Evolutionary conservation across 176 grass and related monocot species (phyloP).

Genomic region (Avena insularis): DNA sequence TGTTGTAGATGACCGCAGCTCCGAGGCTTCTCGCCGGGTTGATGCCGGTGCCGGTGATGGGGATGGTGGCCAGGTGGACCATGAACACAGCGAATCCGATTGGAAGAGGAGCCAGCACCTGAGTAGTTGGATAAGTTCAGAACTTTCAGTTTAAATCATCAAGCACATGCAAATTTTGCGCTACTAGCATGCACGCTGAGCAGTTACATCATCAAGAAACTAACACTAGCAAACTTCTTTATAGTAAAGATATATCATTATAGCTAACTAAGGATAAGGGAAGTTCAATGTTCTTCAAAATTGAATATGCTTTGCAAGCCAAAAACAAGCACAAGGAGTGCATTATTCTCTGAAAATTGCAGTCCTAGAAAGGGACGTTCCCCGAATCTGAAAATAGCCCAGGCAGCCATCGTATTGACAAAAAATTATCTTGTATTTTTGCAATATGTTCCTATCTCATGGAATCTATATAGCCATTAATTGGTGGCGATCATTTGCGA

Average conservation of each 20-base stretch:
- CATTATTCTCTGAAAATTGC: not conserved
- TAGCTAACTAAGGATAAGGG: conserved; percentile 28
- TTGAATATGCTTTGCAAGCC: not conserved
- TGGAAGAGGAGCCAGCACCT: conserved; percentile 93
- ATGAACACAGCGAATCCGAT: conserved; percentile 93
- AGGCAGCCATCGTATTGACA: not conserved
- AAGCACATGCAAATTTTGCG: not conserved
- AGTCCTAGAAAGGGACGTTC: conserved; percentile 32
- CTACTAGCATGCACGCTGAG: not conserved
- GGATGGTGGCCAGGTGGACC: conserved; percentile 91
- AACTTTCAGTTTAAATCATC: conserved; percentile 14
- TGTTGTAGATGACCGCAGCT: conserved; percentile 80
- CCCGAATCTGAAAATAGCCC: conserved; percentile 25
- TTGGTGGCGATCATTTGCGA: conserved; percentile 21
- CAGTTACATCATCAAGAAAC: not conserved
- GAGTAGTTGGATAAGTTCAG: conserved; percentile 18
- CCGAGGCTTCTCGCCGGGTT: conserved; percentile 89
- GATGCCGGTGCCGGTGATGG: conserved; percentile 91
- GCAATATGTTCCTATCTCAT: conserved; percentile 32
- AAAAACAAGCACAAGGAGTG: not conserved
- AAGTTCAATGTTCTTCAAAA: not conserved
- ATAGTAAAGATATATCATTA: not conserved
- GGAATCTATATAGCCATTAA: conserved; percentile 8
- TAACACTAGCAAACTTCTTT: not conserved
- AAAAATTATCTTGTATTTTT: conserved; percentile 40